Percentiles rank a stretch among this genome's conserved stretches.
Conservation (phyloP, 2,329 filamentous ascomycete genomes). For the Atkinsonella hypoxylon region DNA sequence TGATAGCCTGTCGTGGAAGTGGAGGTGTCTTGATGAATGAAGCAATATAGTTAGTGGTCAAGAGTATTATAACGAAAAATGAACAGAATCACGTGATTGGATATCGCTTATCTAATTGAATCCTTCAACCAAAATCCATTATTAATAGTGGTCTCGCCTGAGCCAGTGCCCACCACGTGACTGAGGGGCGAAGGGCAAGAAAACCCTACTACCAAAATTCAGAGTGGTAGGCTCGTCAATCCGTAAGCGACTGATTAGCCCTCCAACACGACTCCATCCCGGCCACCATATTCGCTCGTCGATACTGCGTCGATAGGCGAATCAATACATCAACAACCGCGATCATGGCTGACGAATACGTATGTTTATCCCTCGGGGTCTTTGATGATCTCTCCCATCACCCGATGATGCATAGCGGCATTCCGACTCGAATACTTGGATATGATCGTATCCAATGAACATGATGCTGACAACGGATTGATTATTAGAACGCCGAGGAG, state of each 20-base stretch:
- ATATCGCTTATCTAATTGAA: neutral
- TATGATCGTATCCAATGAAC: neutral
- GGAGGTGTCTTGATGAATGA: neutral
- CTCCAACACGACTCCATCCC: conserved; percentile 24
- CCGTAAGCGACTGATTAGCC: conserved; percentile 17
- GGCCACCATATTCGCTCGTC: conserved; percentile 30
- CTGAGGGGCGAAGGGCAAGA: conserved; percentile 25
- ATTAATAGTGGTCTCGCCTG: neutral
- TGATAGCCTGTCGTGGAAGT: neutral
- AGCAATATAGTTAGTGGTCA: neutral
- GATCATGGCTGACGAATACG: conserved; percentile 87
- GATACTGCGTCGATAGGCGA: conserved; percentile 33
- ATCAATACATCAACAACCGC: conserved; percentile 31
- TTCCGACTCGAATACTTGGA: neutral
- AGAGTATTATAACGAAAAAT: neutral
- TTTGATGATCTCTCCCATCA: conserved; percentile 16
- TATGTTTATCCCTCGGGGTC: conserved; percentile 39
- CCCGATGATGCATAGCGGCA: conserved; percentile 9
- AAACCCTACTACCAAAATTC: conserved; percentile 29
- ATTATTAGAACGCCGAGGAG: conserved; percentile 78
- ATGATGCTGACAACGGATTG: conserved; percentile 17
- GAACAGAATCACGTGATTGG: neutral
- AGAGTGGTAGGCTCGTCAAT: conserved; percentile 17
- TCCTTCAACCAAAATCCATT: neutral
- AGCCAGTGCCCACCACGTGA: conserved; percentile 16